Conservation (phyloP, 106 monocot species). For the Agapanthus africanus region DNA sequence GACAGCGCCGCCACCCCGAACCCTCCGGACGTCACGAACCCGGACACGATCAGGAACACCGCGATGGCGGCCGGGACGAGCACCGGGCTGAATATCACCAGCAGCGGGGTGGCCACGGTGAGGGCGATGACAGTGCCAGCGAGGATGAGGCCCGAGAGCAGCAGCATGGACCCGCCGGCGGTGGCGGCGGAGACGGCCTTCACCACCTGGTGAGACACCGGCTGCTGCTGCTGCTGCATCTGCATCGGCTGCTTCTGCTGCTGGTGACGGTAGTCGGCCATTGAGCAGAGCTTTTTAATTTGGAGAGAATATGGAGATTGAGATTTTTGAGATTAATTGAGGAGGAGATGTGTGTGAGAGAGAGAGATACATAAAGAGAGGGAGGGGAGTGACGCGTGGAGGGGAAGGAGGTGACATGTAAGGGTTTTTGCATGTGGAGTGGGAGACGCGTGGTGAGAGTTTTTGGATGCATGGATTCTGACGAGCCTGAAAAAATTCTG, state of each 20-base stretch:
- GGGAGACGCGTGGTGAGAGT: no score
- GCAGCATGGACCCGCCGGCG: constrained; percentile 48
- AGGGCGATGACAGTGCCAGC: constrained; percentile 58
- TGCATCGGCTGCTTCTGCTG: constrained; percentile 21
- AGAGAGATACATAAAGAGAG: no score
- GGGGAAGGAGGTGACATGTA: no score
- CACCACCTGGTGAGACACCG: constrained; percentile 16
- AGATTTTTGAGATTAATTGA: no score
- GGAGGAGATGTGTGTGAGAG: no score
- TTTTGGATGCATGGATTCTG: no score
- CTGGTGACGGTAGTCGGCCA: constrained; percentile 20
- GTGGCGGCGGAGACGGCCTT: constrained; percentile 42
- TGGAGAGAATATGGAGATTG: no score
- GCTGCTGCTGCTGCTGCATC: constrained; percentile 26
- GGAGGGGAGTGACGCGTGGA: no score
- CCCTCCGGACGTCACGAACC: constrained; percentile 66
- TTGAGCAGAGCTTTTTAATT: no score
- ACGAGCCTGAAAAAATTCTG: no score
- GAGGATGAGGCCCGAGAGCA: constrained; percentile 63
- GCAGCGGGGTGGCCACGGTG: constrained; percentile 49
- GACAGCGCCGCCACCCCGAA: constrained; percentile 79
- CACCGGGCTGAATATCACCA: constrained; percentile 78
- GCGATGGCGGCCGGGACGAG: constrained; percentile 63
- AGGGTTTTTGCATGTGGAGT: no score
- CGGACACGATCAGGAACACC: constrained; percentile 27